Conservation (phyloP, 2,329 filamentous ascomycete genomes). For the Aspergillus clavatus region DNA sequence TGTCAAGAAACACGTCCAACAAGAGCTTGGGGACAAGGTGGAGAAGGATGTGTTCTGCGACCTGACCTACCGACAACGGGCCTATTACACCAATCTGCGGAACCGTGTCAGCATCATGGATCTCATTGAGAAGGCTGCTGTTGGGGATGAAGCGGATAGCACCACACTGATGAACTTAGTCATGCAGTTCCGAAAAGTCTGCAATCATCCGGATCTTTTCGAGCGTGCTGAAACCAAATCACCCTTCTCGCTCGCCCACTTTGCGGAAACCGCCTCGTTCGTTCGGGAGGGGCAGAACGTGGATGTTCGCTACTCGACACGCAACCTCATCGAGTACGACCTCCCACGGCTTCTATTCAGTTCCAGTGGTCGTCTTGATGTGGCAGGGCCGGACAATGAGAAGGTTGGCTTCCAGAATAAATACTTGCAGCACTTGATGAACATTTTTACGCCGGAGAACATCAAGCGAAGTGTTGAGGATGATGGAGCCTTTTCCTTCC, state of each 20-base stretch:
- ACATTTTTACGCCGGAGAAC: conserved; percentile 81
- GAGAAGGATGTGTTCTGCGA: conserved; percentile 95
- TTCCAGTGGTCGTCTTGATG: conserved; percentile 70
- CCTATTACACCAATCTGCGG: conserved; percentile 84
- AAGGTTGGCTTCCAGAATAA: conserved; percentile 75
- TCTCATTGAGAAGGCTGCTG: conserved; percentile 91
- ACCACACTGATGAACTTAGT: conserved; percentile 98
- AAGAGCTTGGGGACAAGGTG: conserved; percentile 98
- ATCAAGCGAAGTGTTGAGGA: conserved; percentile 60
- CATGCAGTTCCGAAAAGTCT: conserved; percentile 99
- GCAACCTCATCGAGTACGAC: conserved; percentile 78
- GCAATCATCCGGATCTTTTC: conserved; percentile 96
- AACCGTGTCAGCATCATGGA: conserved; percentile 99
- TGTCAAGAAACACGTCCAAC: conserved; percentile 99
- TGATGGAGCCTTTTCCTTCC: conserved; percentile 74
- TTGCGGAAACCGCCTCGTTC: conserved; percentile 93
- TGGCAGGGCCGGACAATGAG: conserved; percentile 67
- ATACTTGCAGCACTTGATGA: conserved; percentile 76
- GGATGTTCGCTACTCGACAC: conserved; percentile 78
- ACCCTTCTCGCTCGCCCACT: conserved; percentile 76
- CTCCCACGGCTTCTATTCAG: conserved; percentile 77
- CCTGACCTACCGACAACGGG: conserved; percentile 90
- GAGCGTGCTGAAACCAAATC: conserved; percentile 89
- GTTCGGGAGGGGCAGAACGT: conserved; percentile 79
- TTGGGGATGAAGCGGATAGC: conserved; percentile 90